Conservation (phyloP, 352 stramenopile species). For the Plasmopara muralis region DNA sequence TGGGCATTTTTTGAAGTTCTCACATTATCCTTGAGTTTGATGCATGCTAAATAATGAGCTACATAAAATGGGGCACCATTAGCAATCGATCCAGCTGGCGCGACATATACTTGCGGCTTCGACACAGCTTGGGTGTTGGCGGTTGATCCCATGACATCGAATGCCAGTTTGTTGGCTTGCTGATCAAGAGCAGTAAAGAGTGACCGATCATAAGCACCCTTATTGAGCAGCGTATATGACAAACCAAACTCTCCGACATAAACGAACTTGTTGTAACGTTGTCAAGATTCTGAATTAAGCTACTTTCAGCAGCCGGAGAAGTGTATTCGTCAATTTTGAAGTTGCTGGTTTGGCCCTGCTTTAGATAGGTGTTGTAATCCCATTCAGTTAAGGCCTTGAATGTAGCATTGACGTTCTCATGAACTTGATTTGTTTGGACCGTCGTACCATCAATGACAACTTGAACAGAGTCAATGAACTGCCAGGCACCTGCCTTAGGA, state of each 20-base stretch:
- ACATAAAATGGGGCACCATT: conserved; percentile 1
- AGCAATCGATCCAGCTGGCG: neutral
- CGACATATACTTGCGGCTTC: neutral
- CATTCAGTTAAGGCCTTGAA: neutral
- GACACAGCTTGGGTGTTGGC: conserved; percentile 4
- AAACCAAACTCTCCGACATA: conserved; percentile 3
- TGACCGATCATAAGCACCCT: neutral
- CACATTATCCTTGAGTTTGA: neutral
- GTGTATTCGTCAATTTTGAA: neutral
- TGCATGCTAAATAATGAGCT: conserved; percentile 6
- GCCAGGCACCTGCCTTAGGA: neutral
- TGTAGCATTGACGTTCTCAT: conserved; percentile 1
- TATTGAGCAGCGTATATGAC: neutral
- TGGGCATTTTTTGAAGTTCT: neutral
- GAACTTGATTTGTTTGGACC: conserved; percentile 4
- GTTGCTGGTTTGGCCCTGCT: neutral
- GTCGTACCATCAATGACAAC: neutral
- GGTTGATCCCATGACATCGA: neutral
- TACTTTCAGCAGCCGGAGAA: too few species aligned
- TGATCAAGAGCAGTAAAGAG: conserved; percentile 1
- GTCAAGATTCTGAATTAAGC: neutral
- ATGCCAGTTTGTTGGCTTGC: conserved; percentile 1
- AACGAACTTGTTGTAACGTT: neutral
- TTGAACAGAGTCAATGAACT: conserved; percentile 4
- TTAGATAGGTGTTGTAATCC: neutral